Conservation (phyloP, 495 filamentous ascomycete species). For the Lasiosphaeria miniovina region DNA sequence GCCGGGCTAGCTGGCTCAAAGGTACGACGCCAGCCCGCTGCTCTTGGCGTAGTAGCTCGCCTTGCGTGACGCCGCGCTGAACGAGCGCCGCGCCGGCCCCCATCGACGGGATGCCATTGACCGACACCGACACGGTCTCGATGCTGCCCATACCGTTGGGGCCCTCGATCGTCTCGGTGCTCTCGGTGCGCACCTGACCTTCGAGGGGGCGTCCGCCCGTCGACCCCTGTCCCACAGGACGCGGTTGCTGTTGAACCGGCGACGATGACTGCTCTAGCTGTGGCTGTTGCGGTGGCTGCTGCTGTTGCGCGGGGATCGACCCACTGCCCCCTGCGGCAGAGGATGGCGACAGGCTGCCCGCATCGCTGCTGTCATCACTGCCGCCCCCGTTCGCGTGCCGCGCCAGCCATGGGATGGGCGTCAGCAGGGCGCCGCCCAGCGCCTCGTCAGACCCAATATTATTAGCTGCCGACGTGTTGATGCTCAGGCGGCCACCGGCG, state of each 20-base stretch:
- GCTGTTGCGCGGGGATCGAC: constrained; percentile 3
- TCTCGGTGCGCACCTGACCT: constrained; percentile 59
- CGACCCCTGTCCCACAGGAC: constrained; percentile 11
- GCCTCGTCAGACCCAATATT: constrained; percentile 77
- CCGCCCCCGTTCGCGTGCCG: constrained; percentile 25
- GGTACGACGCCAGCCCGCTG: constrained; percentile 69
- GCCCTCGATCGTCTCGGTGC: constrained; percentile 67
- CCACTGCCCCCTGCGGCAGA: constrained; percentile 12
- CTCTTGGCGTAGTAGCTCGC: constrained; percentile 74
- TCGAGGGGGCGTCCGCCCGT: constrained; percentile 36
- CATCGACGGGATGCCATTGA: constrained; percentile 58
- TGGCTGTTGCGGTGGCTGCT: constrained; percentile 18
- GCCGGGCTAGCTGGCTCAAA: constrained; percentile 42
- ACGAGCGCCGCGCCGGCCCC: constrained; percentile 28
- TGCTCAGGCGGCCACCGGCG: constrained; percentile 32
- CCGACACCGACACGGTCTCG: constrained; percentile 66
- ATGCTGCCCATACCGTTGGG: constrained; percentile 67
- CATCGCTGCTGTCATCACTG: constrained; percentile 26
- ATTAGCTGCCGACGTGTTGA: constrained; percentile 28
- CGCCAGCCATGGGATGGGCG: constrained; percentile 86
- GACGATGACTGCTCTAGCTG: constrained; percentile 9
- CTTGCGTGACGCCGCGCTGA: constrained; percentile 63
- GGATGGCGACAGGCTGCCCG: constrained; percentile 25
- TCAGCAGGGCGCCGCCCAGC: constrained; percentile 85
- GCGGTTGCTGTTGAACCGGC: constrained; percentile 12